A percentile compares a stretch with the other conserved stretches of the same genome.
These are phyloP conservation scores for Auriscalpium microsporum DNA, from an alignment of 768 basidiomycete species.

Conservation along the genomic window DNA sequence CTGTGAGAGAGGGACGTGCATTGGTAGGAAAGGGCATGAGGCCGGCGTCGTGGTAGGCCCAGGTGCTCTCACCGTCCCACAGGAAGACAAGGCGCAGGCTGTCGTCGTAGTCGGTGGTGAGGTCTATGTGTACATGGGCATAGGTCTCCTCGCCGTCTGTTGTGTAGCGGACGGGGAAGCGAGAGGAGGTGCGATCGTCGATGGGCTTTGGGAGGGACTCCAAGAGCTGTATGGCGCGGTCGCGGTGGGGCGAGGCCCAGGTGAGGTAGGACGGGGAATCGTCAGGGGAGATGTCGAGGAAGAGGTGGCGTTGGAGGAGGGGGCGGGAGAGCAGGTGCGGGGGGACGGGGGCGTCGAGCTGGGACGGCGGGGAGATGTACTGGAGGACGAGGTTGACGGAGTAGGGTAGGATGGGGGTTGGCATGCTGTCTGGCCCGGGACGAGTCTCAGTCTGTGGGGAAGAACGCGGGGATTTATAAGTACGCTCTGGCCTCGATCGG, in stretches of 20 bases:
- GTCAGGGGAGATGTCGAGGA: conserved; percentile 46
- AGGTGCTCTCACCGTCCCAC: conserved; percentile 46
- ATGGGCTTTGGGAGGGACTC: conserved; percentile 27
- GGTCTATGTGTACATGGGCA: conserved; percentile 27
- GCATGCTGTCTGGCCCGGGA: conserved; percentile 24
- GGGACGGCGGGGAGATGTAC: conserved; percentile 46
- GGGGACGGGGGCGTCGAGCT: conserved; percentile 43
- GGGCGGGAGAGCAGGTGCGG: conserved; percentile 50
- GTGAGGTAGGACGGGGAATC: conserved; percentile 50
- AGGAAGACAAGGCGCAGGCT: conserved; percentile 58
- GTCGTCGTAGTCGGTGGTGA: conserved; percentile 15
- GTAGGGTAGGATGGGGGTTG: conserved; percentile 27
- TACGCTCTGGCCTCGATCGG: background rate
- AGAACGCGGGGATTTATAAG: background rate
- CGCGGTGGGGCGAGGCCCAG: conserved; percentile 46
- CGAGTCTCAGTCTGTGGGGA: background rate
- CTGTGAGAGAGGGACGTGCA: conserved; percentile 21
- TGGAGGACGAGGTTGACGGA: conserved; percentile 42
- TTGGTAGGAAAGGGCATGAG: conserved; percentile 63
- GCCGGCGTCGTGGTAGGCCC: conserved; percentile 65
- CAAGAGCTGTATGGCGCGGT: conserved; percentile 35
- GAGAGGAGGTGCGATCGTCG: conserved; percentile 39
- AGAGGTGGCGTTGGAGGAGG: conserved; percentile 56
- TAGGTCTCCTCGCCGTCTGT: conserved; percentile 15
- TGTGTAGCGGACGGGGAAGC: conserved; percentile 30